Evolutionary conservation across 2,329 filamentous ascomycete species (phyloP), one percentile per base, ranked within the genome.

Genomic region (Aspergillus flavus): DNA sequence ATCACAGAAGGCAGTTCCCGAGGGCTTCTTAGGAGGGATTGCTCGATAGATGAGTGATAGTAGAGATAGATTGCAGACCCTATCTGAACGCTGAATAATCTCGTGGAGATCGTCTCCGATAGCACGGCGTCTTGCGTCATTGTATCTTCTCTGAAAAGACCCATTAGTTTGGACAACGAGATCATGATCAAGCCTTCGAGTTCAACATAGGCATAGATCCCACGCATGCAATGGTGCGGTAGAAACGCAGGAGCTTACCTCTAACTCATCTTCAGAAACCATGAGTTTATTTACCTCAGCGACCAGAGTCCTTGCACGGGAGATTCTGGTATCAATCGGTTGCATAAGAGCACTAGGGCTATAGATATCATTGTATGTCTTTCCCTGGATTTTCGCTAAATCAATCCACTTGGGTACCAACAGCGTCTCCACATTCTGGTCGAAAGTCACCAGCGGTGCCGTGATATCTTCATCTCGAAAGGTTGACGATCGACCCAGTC

Each of bases 331-430:
- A 32, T 61, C 32, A 3, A n/a, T 19, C 21, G 66, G 59, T 32
- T 65, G 66, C 41, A 57, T 43, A 7, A 68, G 54, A 12, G 65
- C 66, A 23, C 45, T 43, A 11, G 65, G 63, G 30, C 62, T 67
- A 52, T 69, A 69, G 4, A 69, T 36, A 9, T 60, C 28, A n/a
- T 64, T 57, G 36, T 64, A 67, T 26, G 65, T 58, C 19, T 59
- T 62, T 26, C 64, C 67, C 36, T 67, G 59, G 6, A 69, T 19
- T 39, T 54, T 56, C 2, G 63, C 63, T 3, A 69, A 36, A 36
- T 59, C 50, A 39, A 69, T 53, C 45, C 59, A 66, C 9, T 34
- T 39, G 10, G 63, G 54, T 4, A 57, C 23, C 3, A 61, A 23
- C 2, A 61, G 53, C 12, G 66, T 59, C 21, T 26, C 39, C 10